Percentiles rank a stretch among this genome's conserved stretches.
Conservation (phyloP, 768 basidiomycete genomes). For the Sarcodon sp. region DNA sequence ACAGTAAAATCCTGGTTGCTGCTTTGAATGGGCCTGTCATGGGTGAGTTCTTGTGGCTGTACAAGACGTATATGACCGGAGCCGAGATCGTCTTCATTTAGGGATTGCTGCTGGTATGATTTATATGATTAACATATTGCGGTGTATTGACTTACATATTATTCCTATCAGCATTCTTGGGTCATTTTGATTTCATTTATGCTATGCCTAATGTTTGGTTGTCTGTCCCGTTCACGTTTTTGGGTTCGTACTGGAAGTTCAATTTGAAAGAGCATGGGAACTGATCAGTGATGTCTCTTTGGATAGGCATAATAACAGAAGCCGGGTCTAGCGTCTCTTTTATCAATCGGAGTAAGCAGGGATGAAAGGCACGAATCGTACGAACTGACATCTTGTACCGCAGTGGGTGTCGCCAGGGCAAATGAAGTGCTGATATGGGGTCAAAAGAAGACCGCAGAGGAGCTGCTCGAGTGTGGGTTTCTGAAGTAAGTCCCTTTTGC, state of each 20-base stretch:
- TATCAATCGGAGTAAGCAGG: slow-evolving; percentile 42
- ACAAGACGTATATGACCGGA: not conserved
- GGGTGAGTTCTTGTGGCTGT: slow-evolving; percentile 27
- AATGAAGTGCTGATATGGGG: slow-evolving; percentile 65
- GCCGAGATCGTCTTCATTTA: slow-evolving; percentile 11
- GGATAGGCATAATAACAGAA: slow-evolving; percentile 48
- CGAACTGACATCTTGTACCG: not conserved
- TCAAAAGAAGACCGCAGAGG: slow-evolving; percentile 47
- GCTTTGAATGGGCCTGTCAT: slow-evolving; percentile 67
- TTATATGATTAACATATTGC: not conserved
- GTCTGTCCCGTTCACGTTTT: slow-evolving; percentile 53
- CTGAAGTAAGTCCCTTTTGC: slow-evolving; percentile 34
- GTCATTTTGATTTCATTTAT: slow-evolving; percentile 68
- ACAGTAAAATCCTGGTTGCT: slow-evolving; percentile 57
- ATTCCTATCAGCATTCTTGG: slow-evolving; percentile 37
- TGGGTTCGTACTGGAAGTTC: slow-evolving; percentile 24
- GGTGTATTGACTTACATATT: not conserved
- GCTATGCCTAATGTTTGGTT: slow-evolving; percentile 48
- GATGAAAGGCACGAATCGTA: not conserved
- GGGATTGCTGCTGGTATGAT: slow-evolving; percentile 51
- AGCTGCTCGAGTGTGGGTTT: slow-evolving; percentile 48
- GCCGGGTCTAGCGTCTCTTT: slow-evolving; percentile 62
- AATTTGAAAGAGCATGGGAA: not conserved
- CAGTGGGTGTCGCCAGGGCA: slow-evolving; percentile 58
- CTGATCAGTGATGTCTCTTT: too few species aligned